Conservation (phyloP, 768 basidiomycete species). For the Coprinellus aureogranulatus region DNA sequence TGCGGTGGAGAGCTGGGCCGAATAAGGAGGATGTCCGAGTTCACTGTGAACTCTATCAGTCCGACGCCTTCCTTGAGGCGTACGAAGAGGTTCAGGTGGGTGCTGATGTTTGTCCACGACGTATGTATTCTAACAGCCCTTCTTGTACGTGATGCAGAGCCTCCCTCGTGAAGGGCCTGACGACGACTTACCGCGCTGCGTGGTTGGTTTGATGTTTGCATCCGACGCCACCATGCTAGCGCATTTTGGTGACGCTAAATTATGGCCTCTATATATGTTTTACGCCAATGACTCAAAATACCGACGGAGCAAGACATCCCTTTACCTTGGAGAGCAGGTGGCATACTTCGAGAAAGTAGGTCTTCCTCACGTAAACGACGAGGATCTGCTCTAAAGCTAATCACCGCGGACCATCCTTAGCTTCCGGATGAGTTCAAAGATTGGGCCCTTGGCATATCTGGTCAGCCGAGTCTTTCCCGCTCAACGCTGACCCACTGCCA, state of each 20-base stretch:
- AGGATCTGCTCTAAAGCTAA: too few relatives aligned
- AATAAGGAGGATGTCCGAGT: conserved; percentile 12
- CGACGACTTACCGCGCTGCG: conserved; percentile 12
- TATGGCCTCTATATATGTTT: neutral
- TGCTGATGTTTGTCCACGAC: neutral
- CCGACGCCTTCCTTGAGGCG: conserved; percentile 18
- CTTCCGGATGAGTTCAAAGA: conserved; percentile 15
- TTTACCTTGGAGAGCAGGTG: neutral
- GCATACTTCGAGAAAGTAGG: neutral
- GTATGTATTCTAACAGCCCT: too few relatives aligned
- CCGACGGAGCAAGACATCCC: neutral
- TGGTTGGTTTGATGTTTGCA: conserved; percentile 9
- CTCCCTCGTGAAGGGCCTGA: neutral
- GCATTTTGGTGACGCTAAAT: neutral
- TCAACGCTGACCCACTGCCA: conserved; percentile 2
- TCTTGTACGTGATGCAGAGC: too few relatives aligned
- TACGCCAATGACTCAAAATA: neutral
- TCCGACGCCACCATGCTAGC: neutral
- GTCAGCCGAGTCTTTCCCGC: neutral
- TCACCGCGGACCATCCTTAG: too few relatives aligned
- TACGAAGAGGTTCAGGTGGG: conserved; percentile 5
- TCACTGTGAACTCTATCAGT: conserved; percentile 16
- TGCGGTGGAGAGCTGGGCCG: neutral
- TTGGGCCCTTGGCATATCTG: conserved; percentile 1
- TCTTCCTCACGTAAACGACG: conserved; percentile 1